Evolutionary conservation across 768 basidiomycete genomes (phyloP).

Genomic region (Mycena epipterygia): DNA sequence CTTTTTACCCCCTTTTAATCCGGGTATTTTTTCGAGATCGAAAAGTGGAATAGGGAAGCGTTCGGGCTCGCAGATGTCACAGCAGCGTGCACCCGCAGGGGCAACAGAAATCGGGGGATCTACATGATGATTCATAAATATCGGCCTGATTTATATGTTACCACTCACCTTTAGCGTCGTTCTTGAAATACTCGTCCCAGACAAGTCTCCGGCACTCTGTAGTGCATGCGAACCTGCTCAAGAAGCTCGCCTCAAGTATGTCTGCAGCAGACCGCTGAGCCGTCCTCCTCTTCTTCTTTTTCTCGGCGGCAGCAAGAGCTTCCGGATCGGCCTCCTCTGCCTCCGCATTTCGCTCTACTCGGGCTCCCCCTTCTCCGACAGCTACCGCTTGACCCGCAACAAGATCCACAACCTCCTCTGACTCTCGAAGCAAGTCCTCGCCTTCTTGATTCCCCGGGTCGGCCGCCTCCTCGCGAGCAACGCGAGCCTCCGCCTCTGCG

Average conservation of each 20-base stretch:
- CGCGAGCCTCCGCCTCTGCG: background rate
- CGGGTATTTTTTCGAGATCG: slow-evolving; percentile 6
- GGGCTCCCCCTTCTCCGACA: slow-evolving; percentile 16
- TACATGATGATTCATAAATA: background rate
- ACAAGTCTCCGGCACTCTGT: slow-evolving; percentile 18
- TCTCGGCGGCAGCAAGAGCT: background rate
- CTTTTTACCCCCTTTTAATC: slow-evolving; percentile 26
- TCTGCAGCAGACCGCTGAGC: background rate
- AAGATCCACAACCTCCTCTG: background rate
- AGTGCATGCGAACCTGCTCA: slow-evolving; percentile 16
- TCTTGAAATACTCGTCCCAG: slow-evolving; percentile 39
- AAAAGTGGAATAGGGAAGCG: slow-evolving; percentile 26
- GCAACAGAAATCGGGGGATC: background rate
- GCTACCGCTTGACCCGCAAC: slow-evolving; percentile 14
- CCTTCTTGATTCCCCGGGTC: slow-evolving; percentile 6
- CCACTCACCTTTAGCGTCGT: slow-evolving; percentile 29
- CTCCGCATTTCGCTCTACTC: slow-evolving; percentile 8
- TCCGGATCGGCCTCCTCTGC: background rate
- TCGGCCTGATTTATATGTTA: background rate
- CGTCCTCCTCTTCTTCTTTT: slow-evolving; percentile 9
- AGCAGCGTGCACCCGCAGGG: slow-evolving; percentile 24
- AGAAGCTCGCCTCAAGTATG: slow-evolving; percentile 12
- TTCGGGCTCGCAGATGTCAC: slow-evolving; percentile 25
- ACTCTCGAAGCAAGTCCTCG: background rate
- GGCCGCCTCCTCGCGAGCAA: slow-evolving; percentile 6